These are phyloP conservation scores for Samsoniella hepiali DNA, from an alignment of 2,329 filamentous ascomycete genomes.

Conservation along the genomic window DNA sequence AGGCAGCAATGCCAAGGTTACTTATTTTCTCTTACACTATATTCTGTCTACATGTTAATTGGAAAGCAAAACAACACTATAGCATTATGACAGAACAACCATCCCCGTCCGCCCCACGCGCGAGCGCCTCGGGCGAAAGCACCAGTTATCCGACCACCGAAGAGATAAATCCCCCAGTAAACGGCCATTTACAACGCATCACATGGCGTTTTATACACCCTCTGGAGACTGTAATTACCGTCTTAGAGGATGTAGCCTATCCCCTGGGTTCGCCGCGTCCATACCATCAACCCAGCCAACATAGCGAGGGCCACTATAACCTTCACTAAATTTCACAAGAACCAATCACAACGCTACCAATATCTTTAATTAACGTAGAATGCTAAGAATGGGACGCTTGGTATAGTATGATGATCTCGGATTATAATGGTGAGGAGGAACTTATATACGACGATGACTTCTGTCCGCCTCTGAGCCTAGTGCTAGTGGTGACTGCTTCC, in stretches of 20 bases:
- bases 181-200: background rate
- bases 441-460: background rate
- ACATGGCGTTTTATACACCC: conserved; percentile 8
- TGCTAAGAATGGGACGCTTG: conserved; percentile 11
- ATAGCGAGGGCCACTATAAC: background rate
- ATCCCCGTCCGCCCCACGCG: conserved; percentile 7
- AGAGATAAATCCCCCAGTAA: background rate
- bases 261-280: conserved; percentile 3
- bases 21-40: conserved; percentile 8
- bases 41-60: conserved; percentile 3
- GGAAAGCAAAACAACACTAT: conserved; percentile 11
- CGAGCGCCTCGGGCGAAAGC: conserved; percentile 8
- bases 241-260: conserved; percentile 5
- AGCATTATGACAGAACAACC: conserved; percentile 9
- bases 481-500: conserved; percentile 8
- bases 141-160: conserved; percentile 9
- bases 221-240: conserved; percentile 5
- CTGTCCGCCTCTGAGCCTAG: conserved; percentile 5
- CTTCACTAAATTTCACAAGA: conserved; percentile 11
- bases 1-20: background rate
- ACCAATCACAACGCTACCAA: background rate
- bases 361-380: background rate
- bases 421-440: background rate
- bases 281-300: conserved; percentile 4
- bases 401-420: background rate